phyloP scores from a whole-genome alignment of 768 basidiomycete genomes.

The Nevesoporus exiguus region DNA sequence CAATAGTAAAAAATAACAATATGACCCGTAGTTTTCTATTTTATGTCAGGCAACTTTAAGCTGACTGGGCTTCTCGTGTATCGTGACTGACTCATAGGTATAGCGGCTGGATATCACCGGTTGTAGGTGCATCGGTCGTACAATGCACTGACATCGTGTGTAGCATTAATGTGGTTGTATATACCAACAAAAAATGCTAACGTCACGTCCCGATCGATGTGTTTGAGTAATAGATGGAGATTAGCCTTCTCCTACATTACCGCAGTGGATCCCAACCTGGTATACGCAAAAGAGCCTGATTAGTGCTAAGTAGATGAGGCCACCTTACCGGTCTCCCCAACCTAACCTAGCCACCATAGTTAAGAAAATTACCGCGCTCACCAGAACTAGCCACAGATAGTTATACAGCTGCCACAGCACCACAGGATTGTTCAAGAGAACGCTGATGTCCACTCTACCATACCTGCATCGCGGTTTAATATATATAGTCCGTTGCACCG shows the following conservation, averaged over 20 bases:
- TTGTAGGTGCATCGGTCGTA: slow-evolving; percentile 2
- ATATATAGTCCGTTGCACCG: no score
- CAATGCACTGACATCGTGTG: slow-evolving; percentile 3
- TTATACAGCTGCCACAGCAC: slow-evolving; percentile 1
- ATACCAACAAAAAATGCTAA: slow-evolving; percentile 6
- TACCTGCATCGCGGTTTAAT: slow-evolving; percentile 3
- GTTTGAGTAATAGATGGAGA: neutral
- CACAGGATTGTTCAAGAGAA: neutral
- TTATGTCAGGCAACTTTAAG: neutral
- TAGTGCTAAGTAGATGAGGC: neutral
- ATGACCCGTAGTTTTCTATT: neutral
- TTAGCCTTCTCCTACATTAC: neutral
- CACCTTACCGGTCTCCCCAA: slow-evolving; percentile 7
- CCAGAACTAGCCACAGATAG: neutral
- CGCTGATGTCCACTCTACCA: slow-evolving; percentile 2
- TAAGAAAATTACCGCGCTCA: neutral
- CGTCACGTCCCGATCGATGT: slow-evolving; percentile 3
- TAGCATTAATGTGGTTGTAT: neutral
- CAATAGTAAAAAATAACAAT: neutral
- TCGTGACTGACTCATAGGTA: neutral
- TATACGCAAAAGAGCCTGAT: slow-evolving; percentile 2
- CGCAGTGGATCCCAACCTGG: neutral
- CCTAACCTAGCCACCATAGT: slow-evolving; percentile 1
- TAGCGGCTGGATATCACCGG: slow-evolving; percentile 4
- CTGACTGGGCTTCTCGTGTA: neutral